Conservation (phyloP, 2,329 filamentous ascomycete species). For the Mariannaea elegans region DNA sequence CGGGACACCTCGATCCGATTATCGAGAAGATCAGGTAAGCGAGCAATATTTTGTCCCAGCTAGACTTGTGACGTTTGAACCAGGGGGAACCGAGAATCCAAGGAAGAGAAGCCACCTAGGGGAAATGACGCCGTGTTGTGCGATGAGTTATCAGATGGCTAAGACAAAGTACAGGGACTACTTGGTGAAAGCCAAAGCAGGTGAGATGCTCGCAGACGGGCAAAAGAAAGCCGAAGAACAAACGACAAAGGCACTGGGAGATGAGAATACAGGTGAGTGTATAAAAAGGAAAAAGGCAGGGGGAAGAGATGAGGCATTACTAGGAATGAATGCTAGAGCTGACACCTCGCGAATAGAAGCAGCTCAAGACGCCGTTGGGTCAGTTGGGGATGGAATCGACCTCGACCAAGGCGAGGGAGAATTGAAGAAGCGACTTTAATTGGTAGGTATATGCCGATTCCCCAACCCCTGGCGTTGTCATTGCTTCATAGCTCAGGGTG, state of each 20-base stretch:
- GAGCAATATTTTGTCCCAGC: background rate
- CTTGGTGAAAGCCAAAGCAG: conserved; percentile 10
- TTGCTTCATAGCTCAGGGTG: background rate
- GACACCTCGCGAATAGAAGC: conserved; percentile 1
- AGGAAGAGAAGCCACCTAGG: too few relatives aligned
- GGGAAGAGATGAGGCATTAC: conserved; percentile 8
- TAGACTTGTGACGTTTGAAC: background rate
- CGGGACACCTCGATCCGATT: conserved; percentile 8
- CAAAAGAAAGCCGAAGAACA: conserved; percentile 15
- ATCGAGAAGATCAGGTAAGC: conserved; percentile 18
- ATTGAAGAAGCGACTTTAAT: conserved; percentile 13
- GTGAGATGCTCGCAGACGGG: background rate
- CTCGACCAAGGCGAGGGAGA: conserved; percentile 5
- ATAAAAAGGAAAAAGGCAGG: background rate
- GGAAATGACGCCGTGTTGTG: background rate
- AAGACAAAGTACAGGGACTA: conserved; percentile 17
- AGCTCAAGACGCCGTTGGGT: conserved; percentile 13
- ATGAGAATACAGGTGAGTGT: conserved; percentile 11
- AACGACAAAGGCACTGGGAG: background rate
- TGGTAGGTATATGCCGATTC: background rate
- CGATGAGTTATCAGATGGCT: background rate
- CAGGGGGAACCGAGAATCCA: too few relatives aligned
- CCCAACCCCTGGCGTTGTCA: too few relatives aligned
- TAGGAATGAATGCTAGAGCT: conserved; percentile 5
- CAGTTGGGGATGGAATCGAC: conserved; percentile 9